phyloP scores from a whole-genome alignment of 2,329 filamentous ascomycete genomes.

The Ampelomyces quisqualis region DNA sequence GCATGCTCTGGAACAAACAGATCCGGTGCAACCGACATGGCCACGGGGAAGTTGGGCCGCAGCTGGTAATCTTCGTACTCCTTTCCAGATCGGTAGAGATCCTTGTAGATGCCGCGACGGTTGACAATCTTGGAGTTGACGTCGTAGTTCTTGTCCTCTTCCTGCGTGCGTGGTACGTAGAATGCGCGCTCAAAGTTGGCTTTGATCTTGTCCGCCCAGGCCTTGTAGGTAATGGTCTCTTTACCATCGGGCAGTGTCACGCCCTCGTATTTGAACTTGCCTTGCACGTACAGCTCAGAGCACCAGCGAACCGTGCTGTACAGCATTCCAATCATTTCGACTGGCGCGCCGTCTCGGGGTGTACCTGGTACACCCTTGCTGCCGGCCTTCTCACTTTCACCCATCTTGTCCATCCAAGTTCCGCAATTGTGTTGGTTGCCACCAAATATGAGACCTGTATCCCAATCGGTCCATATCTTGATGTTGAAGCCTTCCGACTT shows the following conservation, averaged over 20 bases:
- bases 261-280: conserved; percentile 70
- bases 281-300: conserved; percentile 63
- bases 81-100: conserved; percentile 89
- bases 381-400: conserved; percentile 86
- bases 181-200: conserved; percentile 89
- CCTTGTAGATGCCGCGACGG: conserved; percentile 96
- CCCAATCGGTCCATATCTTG: conserved; percentile 87
- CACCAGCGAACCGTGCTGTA: conserved; percentile 91
- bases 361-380: conserved; percentile 94
- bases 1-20: conserved; percentile 81
- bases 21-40: conserved; percentile 89
- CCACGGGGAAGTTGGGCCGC: conserved; percentile 89
- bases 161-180: conserved; percentile 71
- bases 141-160: conserved; percentile 75
- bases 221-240: conserved; percentile 65
- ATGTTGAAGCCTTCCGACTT: conserved; percentile 88
- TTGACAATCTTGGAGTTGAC: conserved; percentile 79
- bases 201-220: conserved; percentile 81
- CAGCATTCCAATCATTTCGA: conserved; percentile 90
- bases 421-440: conserved; percentile 94
- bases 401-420: conserved; percentile 99
- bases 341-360: conserved; percentile 90
- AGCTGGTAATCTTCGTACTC: conserved; percentile 98
- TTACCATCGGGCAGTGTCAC: conserved; percentile 65
- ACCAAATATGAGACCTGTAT: conserved; percentile 86